A percentile compares a stretch with the other conserved stretches of the same genome.
Evolutionary conservation across 768 basidiomycete species (phyloP).

Genomic region (Trametes cubensis): DNA sequence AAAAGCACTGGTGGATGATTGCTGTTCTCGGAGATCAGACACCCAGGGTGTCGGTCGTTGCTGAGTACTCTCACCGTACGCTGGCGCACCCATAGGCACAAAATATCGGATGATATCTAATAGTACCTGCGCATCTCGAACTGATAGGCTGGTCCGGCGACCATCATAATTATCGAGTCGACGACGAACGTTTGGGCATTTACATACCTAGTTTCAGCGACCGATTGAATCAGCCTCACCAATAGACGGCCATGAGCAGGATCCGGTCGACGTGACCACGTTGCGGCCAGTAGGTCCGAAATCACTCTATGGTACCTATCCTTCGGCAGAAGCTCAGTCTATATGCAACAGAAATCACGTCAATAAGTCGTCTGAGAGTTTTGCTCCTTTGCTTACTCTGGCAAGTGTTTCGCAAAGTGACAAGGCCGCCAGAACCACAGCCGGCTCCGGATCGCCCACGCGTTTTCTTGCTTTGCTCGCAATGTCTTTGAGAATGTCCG

Average conservation of each 20-base stretch:
- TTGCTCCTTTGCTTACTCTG: conserved; percentile 33
- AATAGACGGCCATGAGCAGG: conserved; percentile 17
- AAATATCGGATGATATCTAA: conserved; percentile 23
- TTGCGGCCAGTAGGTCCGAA: conserved; percentile 15
- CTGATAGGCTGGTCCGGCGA: conserved; percentile 14
- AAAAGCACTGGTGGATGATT: conserved; percentile 30
- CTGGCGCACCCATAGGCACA: background rate
- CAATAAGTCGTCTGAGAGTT: background rate
- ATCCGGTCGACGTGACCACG: conserved; percentile 23
- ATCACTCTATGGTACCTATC: conserved; percentile 24
- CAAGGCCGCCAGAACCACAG: conserved; percentile 52
- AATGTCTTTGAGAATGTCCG: conserved; percentile 49
- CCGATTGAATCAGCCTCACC: conserved; percentile 19
- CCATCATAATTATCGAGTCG: background rate
- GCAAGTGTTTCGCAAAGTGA: conserved; percentile 31
- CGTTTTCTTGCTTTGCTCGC: conserved; percentile 42
- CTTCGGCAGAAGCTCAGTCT: conserved; percentile 23
- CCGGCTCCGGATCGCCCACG: conserved; percentile 46
- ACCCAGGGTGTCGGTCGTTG: background rate
- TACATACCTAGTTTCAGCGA: conserved; percentile 24
- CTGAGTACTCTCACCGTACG: conserved; percentile 15
- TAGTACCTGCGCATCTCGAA: conserved; percentile 17
- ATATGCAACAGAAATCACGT: background rate
- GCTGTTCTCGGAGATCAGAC: conserved; percentile 12
- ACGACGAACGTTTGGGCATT: background rate